Conservation (phyloP, 2,329 filamentous ascomycete species). For the Trichocomaceae sp. region DNA sequence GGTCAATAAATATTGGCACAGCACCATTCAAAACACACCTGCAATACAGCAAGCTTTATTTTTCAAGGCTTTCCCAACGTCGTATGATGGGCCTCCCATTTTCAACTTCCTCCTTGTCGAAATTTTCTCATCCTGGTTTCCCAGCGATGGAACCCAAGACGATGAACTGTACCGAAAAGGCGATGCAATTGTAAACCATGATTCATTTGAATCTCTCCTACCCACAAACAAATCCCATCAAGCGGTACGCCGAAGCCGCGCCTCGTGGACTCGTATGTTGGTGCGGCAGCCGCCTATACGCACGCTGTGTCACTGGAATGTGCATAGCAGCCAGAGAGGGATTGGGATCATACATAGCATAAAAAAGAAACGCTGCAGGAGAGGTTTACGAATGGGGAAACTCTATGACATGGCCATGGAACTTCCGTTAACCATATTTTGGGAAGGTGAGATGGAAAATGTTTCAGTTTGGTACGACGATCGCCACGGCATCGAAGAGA, state of each 20-base stretch:
- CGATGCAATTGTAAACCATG: background rate
- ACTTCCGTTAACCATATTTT: background rate
- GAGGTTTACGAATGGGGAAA: background rate
- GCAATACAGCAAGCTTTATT: conserved; percentile 1
- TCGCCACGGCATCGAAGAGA: background rate
- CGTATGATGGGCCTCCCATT: background rate
- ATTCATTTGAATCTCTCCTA: background rate
- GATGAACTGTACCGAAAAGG: background rate
- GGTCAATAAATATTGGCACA: conserved; percentile 5
- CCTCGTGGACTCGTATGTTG: conserved; percentile 3
- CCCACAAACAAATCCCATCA: background rate
- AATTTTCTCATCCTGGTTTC: background rate
- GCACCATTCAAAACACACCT: conserved; percentile 1
- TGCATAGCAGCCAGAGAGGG: background rate
- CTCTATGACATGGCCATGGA: background rate
- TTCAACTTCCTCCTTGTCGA: background rate
- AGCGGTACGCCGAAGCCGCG: background rate
- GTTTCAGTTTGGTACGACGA: background rate
- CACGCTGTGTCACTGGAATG: background rate
- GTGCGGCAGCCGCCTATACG: conserved; percentile 4
- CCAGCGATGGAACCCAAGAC: background rate
- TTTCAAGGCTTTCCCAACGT: background rate
- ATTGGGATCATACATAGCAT: background rate
- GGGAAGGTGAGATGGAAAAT: background rate
- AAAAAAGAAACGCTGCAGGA: conserved; percentile 1